These are phyloP conservation scores for Aspergillus olivimuriae DNA, from an alignment of 495 filamentous ascomycete genomes.

Conservation along the genomic window DNA sequence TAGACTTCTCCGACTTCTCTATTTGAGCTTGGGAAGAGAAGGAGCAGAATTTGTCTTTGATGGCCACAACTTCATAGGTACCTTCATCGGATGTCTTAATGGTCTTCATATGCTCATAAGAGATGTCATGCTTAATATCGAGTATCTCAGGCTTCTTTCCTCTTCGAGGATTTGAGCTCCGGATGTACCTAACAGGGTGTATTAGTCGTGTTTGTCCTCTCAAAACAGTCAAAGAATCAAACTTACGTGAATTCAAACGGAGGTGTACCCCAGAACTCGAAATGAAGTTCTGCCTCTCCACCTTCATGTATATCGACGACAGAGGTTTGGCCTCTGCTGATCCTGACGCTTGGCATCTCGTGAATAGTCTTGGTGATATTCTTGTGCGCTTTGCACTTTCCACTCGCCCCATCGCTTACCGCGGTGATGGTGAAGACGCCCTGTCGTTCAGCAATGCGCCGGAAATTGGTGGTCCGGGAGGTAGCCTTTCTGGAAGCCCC, in stretches of 20 bases:
- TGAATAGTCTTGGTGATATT: slow-evolving; percentile 77
- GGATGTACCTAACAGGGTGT: slow-evolving; percentile 57
- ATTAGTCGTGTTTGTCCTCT: slow-evolving; percentile 8
- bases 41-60: slow-evolving; percentile 85
- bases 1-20: slow-evolving; percentile 36
- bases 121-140: slow-evolving; percentile 82
- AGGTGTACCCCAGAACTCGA: slow-evolving; percentile 90
- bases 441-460: slow-evolving; percentile 82
- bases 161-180: slow-evolving; percentile 74
- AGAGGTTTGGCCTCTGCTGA: slow-evolving; percentile 70
- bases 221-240: not conserved
- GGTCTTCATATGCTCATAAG: slow-evolving; percentile 70
- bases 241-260: slow-evolving; percentile 91
- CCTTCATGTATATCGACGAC: slow-evolving; percentile 94
- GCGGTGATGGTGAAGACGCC: slow-evolving; percentile 83
- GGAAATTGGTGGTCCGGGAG: slow-evolving; percentile 70
- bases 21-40: slow-evolving; percentile 61
- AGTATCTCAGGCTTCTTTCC: slow-evolving; percentile 71
- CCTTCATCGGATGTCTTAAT: slow-evolving; percentile 85
- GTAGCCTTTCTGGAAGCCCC: slow-evolving; percentile 70
- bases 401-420: slow-evolving; percentile 72
- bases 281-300: slow-evolving; percentile 82
- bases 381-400: slow-evolving; percentile 67
- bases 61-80: slow-evolving; percentile 91
- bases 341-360: slow-evolving; percentile 80